Evolutionary conservation across 116 monocot genomes (phyloP).

Genomic region (Thalassia testudinum): DNA sequence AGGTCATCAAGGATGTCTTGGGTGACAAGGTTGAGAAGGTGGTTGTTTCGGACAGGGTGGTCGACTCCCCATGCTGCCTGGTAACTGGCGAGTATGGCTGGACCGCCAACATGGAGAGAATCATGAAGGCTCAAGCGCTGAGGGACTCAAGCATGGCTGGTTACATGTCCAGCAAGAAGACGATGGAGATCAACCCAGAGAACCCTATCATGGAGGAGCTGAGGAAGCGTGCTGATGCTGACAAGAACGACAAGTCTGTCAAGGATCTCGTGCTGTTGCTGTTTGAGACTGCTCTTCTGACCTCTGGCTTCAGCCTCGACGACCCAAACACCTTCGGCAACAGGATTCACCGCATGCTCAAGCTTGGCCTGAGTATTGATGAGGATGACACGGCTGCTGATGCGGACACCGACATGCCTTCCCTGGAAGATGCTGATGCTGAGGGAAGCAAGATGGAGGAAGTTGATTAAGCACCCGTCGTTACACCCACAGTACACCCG

Average conservation of each 20-base stretch:
- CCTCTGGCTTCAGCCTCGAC: slow-evolving; percentile 19
- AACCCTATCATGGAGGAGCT: slow-evolving; percentile 26
- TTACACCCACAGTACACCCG: no score
- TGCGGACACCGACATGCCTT: slow-evolving; percentile 14
- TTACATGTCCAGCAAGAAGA: slow-evolving; percentile 27
- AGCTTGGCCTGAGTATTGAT: slow-evolving; percentile 20
- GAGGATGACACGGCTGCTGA: slow-evolving; percentile 5
- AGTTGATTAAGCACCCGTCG: slow-evolving; percentile 16
- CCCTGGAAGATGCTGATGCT: slow-evolving; percentile 16
- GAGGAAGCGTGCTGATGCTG: slow-evolving; percentile 18
- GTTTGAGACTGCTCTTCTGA: slow-evolving; percentile 16
- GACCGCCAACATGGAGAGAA: slow-evolving; percentile 27
- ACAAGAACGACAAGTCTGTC: slow-evolving; percentile 23
- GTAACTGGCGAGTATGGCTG: slow-evolving; percentile 22
- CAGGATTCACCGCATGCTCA: slow-evolving; percentile 21
- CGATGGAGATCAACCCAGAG: slow-evolving; percentile 29
- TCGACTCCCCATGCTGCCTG: slow-evolving; percentile 18
- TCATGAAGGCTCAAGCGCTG: slow-evolving; percentile 21
- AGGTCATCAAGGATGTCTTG: slow-evolving; percentile 18
- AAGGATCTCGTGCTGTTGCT: slow-evolving; percentile 20
- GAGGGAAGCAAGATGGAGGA: slow-evolving; percentile 25
- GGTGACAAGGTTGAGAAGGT: slow-evolving; percentile 27
- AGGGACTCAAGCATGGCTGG: slow-evolving; percentile 19
- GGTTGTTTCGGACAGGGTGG: slow-evolving; percentile 17
- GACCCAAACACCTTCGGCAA: slow-evolving; percentile 21